Percentiles rank a stretch among this genome's conserved stretches.
Evolutionary conservation across 1,284 basidiomycete genomes (phyloP).

Genomic region (Peniophora sp.): DNA sequence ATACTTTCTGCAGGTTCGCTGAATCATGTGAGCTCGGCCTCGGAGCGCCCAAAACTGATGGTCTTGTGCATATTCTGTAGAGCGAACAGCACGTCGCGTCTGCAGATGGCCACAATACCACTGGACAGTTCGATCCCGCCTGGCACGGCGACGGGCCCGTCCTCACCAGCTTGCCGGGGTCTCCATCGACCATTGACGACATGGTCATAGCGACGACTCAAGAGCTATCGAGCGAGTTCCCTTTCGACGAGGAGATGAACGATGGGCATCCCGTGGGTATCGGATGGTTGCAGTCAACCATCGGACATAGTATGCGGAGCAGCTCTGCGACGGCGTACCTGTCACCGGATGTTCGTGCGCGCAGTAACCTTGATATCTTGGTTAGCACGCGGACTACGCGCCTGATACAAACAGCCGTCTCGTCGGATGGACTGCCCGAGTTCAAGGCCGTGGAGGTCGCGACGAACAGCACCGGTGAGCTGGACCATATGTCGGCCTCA

Average conservation of each 20-base stretch:
- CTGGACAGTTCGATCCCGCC: neutral
- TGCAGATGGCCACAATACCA: neutral
- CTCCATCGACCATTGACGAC: conserved; percentile 3
- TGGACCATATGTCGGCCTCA: neutral
- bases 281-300: conserved; percentile 5
- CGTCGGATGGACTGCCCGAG: neutral
- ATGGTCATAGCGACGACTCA: conserved; percentile 8
- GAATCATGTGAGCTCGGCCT: conserved; percentile 11
- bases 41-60: neutral
- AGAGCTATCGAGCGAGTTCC: conserved; percentile 8
- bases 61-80: neutral
- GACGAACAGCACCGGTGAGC: neutral
- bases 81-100: neutral
- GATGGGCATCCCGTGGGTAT: conserved; percentile 11
- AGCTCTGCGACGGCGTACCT: neutral
- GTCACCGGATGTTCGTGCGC: neutral
- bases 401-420: conserved; percentile 1
- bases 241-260: conserved; percentile 12
- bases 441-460: neutral
- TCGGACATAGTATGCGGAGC: neutral
- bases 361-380: conserved; percentile 10
- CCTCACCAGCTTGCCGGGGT: neutral
- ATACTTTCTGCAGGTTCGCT: conserved; percentile 20
- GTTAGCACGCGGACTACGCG: conserved; percentile 9
- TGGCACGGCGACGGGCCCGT: neutral